Evolutionary conservation across 2,329 filamentous ascomycete genomes (phyloP), one percentile per base, ranked within the genome.

Genomic region (Xylaria multiplex): DNA sequence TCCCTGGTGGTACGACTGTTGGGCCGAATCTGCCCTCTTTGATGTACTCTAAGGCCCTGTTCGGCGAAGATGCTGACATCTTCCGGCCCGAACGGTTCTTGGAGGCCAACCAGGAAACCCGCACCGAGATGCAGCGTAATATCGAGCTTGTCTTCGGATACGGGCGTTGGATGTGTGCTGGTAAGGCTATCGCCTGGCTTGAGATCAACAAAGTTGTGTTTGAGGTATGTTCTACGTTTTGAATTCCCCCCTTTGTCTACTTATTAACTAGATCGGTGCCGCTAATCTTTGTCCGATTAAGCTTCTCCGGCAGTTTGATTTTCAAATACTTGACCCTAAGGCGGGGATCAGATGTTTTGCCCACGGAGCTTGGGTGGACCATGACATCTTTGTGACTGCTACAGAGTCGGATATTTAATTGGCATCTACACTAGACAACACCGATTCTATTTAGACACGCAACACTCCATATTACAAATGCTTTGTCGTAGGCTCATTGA

Each of bases 31-130:
- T 78, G n/a, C 73, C 73, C 59, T 75, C 76, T 0, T 54, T 81
- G 13, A 74, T 78, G 59, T 72, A 74, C 5, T 72, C 77, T n/a
- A 75, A 75, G 45, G 50, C 67, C 1, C 58, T 77, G 24, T 78
- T 78, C 55, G 79, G 81, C 16, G 66, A 71, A 13, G 79, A 83
- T 62, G 77, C 78, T 1, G 73, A 79, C 13, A 46, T 79, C 1
- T 85, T 80, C 70, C 75, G 79, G 9, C 83, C 82, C 0, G 81
- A 82, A 45, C 74, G 83, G 32, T 84, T 80, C 78, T 65, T 84
- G 8, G 76, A 81, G 64, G 74, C 70, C 0, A 75, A 79, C 11
- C 65, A 63, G 3, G 74, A 69, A 2, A 73, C 76, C 11, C 72
- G 75, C 16, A 69, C 69, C 2, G 73, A 74, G 35, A 79, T 80